Base-by-base conservation (phyloP, 345 rosid species). In the Odontarrhena argentea region DNA sequence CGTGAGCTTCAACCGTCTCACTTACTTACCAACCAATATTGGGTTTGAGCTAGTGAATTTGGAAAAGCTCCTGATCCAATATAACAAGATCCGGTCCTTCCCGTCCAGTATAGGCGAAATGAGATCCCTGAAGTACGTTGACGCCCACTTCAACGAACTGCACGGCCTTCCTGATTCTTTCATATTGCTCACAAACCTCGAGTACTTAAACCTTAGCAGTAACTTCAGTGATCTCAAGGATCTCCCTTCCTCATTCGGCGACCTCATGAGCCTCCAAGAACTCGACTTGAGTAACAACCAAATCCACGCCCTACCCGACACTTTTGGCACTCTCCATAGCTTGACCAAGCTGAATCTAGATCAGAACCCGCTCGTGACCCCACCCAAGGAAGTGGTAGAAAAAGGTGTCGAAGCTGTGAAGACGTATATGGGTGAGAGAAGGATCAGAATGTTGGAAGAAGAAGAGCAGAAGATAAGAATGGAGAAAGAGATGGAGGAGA, bases 201-300 rank as follows among this genome's bases (percentile, higher is more conserved):
- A 88, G 84, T 74, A 67, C 59, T 79, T 91, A 46, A 79, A 88
- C 73, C 70, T 91, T 47, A 79, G 91, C 80, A 86, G 82, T 36
- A 91, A 91, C 75, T 91, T 91, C 80, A 84, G 82, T 38, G 96
- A 91, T 73, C 75, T 91, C 77, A 78, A 8, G 7, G 91, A 76
- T 43, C 96, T 91, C 50, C 96, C 97, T 0, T 78, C 77, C 14
- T 76, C 86, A 6, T 79, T 91, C 40, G 96, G 97, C 1, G 91
- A 91, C 25, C 78, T 91, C 77, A 65, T 65, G 47, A 84, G 70
- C 73, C 96, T 91, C 64, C 84, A 70, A 80, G 94, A 91, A 53
- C 92, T 91, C 36, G 96, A 91, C 74, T 79, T 91, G 57, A 88
- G 97, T 62, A 88, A 91, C 86, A 91, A 91, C 79, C 97, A 91